Evolutionary conservation across 768 basidiomycete species (phyloP), one percentile per base, ranked within the genome.

Genomic region (Pleurotus djamor): DNA sequence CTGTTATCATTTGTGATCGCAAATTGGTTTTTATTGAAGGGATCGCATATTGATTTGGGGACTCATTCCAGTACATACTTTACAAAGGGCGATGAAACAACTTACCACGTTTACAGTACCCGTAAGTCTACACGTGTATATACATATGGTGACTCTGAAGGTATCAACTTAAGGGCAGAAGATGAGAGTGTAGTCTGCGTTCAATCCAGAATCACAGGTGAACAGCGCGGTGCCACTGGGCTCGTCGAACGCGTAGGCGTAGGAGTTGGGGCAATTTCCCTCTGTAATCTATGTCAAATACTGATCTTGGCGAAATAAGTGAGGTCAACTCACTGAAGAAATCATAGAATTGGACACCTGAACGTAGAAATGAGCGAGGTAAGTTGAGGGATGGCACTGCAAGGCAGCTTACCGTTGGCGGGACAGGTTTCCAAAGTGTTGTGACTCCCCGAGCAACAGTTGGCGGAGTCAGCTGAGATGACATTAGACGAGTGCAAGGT

Each of bases 391-490:
- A 48, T 8, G 8, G 47, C 16, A 48, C 8, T 48, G 47, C 8
- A 12, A 17, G 21, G 9, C 48, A 36, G 49, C 65, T 52, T 33
- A 69, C 74, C 74, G 3, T 81, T 81, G 10, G 74, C 62, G 12
- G 85, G 86, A 68, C 87, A 89, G 0, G 85, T 87, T 8, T 65
- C 69, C 1, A 84, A 69, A 4, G 82, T 85, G 68, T 69, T 71
- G 70, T 80, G 74, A 44, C 67, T 68, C 9, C 88, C 87, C 10
- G 79, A 80, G 74, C 88, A 90, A 69, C 88, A 89, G 65, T 88
- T 86, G 4, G 77, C 70, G n/a, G 85, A 86, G 71, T 89, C 79
- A 36, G 63, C 83, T 83, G 45, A 14, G 13, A 47, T 47, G 4
- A 16, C 45, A 17, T 12, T 16, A 7, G 45, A n/a, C 45, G 13